A percentile compares a stretch with the other conserved stretches of the same genome.
Conservation (phyloP, 768 basidiomycete genomes). For the Candolleomyces aberdarensis region DNA sequence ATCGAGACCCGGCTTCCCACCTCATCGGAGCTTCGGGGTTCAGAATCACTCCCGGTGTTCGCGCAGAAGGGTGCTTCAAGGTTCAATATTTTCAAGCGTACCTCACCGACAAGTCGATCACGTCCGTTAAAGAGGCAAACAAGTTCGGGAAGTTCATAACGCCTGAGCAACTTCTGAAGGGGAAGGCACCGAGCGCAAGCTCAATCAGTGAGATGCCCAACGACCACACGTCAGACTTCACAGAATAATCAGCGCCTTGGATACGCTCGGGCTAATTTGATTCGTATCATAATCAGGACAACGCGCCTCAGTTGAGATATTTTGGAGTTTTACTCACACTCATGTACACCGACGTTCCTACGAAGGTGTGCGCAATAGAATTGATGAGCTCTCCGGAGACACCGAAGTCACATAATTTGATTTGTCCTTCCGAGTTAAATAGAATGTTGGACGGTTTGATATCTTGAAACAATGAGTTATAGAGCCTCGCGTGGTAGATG, state of each 20-base stretch:
- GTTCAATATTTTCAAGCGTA: no score
- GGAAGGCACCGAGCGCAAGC: slow-evolving; percentile 95
- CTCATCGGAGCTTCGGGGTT: no score
- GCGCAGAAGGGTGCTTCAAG: no score
- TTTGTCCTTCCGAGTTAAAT: slow-evolving; percentile 89
- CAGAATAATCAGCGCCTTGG: slow-evolving; percentile 91
- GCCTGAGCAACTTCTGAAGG: slow-evolving; percentile 58
- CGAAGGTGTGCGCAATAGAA: slow-evolving; percentile 98
- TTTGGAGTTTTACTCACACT: slow-evolving; percentile 60
- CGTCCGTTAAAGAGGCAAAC: no score
- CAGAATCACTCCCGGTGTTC: no score
- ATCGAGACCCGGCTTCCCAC: no score
- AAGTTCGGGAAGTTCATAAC: no score
- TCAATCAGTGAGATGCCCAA: slow-evolving; percentile 96
- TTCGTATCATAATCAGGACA: slow-evolving; percentile 3
- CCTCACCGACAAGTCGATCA: no score
- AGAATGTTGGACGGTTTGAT: slow-evolving; percentile 99
- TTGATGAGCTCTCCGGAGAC: slow-evolving; percentile 99
- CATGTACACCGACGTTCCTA: slow-evolving; percentile 99
- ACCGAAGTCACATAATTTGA: slow-evolving; percentile 99
- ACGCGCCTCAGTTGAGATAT: neutral
- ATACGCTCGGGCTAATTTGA: slow-evolving; percentile 88
- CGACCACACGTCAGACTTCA: slow-evolving; percentile 99
- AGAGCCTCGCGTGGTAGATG: neutral
- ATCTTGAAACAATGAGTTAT: slow-evolving; percentile 45